Evolutionary conservation across 106 monocot species (phyloP).

Genomic region (Dendrobium catenatum): DNA sequence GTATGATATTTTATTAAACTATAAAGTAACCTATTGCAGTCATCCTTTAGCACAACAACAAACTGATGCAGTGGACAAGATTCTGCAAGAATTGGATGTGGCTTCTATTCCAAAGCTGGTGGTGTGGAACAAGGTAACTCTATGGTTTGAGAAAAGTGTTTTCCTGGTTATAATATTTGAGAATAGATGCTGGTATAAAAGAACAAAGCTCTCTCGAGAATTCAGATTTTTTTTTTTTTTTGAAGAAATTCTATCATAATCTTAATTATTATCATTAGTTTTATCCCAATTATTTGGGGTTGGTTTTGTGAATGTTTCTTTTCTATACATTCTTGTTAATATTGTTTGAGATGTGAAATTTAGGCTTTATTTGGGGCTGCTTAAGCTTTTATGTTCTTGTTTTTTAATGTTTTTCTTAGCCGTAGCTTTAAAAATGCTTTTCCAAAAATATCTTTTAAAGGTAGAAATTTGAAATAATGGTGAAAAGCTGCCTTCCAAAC

Average conservation of each 20-base stretch:
- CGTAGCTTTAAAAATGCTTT: no score
- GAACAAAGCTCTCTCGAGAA: neutral
- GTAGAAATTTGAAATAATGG: no score
- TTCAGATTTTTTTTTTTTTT: neutral
- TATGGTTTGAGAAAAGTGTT: neutral
- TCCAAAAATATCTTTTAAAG: no score
- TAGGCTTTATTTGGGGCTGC: no score
- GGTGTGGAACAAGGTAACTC: conserved; percentile 91
- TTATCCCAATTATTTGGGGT: neutral
- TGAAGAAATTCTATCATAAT: neutral
- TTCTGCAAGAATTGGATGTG: conserved; percentile 74
- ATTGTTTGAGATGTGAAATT: neutral
- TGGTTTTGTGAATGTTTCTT: neutral
- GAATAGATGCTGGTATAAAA: neutral
- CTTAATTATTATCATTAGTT: neutral
- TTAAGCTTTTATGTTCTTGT: no score
- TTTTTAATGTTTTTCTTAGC: no score
- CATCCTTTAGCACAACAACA: conserved; percentile 86
- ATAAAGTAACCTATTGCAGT: conserved; percentile 26
- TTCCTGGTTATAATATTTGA: neutral
- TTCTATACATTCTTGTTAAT: neutral
- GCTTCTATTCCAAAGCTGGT: conserved; percentile 73
- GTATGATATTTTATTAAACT: conserved; percentile 1
- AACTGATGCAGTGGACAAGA: conserved; percentile 74
- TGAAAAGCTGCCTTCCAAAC: no score